Evolutionary conservation across 768 basidiomycete species (phyloP).

Genomic region (Lactarius evosmus): DNA sequence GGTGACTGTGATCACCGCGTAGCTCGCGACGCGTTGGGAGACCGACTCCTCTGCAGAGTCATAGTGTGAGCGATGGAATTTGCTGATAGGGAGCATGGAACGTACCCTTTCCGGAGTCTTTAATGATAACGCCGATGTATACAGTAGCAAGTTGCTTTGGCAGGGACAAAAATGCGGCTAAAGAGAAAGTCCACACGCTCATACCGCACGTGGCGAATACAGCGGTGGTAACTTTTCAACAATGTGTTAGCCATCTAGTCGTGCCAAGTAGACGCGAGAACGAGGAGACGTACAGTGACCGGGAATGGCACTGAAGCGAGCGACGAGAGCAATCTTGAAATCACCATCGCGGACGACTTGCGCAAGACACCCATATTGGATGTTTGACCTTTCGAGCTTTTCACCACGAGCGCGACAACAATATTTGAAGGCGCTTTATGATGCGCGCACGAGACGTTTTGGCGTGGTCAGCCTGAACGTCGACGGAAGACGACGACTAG

Average conservation of each 20-base stretch:
- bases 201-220: conserved; percentile 90
- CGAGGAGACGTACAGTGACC: conserved; percentile 62
- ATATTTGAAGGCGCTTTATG: conserved; percentile 75
- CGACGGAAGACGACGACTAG: background rate
- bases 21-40: conserved; percentile 59
- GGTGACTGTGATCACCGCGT: conserved; percentile 65
- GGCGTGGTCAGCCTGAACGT: background rate
- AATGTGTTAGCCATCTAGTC: conserved; percentile 11
- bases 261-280: background rate
- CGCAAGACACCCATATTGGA: conserved; percentile 48
- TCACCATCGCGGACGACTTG: conserved; percentile 80
- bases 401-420: conserved; percentile 72
- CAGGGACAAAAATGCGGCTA: conserved; percentile 78
- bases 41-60: conserved; percentile 36
- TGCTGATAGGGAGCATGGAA: background rate
- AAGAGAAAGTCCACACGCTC: conserved; percentile 67
- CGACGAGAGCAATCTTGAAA: conserved; percentile 77
- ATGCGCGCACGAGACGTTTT: background rate
- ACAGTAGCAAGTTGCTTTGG: conserved; percentile 93
- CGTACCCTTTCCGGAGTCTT: conserved; percentile 30
- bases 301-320: conserved; percentile 78
- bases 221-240: conserved; percentile 69
- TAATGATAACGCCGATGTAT: conserved; percentile 81
- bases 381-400: conserved; percentile 49
- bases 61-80: conserved; percentile 29